Evolutionary conservation across 148 eudicot species (phyloP).

Genomic region (Suaeda aralocaspica): DNA sequence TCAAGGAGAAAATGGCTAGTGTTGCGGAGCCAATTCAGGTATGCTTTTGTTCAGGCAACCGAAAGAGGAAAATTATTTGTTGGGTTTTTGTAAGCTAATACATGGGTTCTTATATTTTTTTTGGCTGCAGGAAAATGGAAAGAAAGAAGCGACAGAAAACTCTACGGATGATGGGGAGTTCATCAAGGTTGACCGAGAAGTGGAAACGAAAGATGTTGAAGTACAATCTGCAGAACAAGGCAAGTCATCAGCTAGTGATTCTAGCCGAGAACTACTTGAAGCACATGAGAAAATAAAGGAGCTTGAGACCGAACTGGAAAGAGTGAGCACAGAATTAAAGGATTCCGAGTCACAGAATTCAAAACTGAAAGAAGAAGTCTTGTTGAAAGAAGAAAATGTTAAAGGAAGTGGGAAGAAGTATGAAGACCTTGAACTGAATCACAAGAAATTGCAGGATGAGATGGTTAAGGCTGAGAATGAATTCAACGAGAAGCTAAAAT

Average conservation of each 20-base stretch:
- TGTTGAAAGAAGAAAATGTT: slow-evolving; percentile 39
- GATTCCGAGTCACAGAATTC: slow-evolving; percentile 62
- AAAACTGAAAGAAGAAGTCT: slow-evolving; percentile 50
- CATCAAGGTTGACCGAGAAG: slow-evolving; percentile 83
- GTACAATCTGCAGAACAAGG: slow-evolving; percentile 27
- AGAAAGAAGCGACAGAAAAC: slow-evolving; percentile 61
- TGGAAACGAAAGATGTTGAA: slow-evolving; percentile 42
- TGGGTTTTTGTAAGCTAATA: neutral
- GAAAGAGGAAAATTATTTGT: neutral
- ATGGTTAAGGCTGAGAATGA: slow-evolving; percentile 48
- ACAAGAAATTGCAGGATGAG: slow-evolving; percentile 58
- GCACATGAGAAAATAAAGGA: slow-evolving; percentile 71
- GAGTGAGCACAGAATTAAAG: slow-evolving; percentile 39
- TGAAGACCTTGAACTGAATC: slow-evolving; percentile 51
- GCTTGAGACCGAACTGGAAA: slow-evolving; percentile 64
- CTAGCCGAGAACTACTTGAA: slow-evolving; percentile 64
- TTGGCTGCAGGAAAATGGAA: slow-evolving; percentile 32
- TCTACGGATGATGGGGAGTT: slow-evolving; percentile 74
- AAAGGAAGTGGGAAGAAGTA: slow-evolving; percentile 47
- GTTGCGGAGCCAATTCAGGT: slow-evolving; percentile 49
- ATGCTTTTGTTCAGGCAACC: neutral
- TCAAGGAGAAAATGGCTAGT: slow-evolving; percentile 31
- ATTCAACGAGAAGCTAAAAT: slow-evolving; percentile 47
- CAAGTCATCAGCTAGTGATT: slow-evolving; percentile 33
- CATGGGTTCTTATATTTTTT: neutral